A percentile compares a stretch with the other conserved stretches of the same genome.
phyloP scores from a whole-genome alignment of 805 yeast genomes.

The Ogataea salicorniae region DNA sequence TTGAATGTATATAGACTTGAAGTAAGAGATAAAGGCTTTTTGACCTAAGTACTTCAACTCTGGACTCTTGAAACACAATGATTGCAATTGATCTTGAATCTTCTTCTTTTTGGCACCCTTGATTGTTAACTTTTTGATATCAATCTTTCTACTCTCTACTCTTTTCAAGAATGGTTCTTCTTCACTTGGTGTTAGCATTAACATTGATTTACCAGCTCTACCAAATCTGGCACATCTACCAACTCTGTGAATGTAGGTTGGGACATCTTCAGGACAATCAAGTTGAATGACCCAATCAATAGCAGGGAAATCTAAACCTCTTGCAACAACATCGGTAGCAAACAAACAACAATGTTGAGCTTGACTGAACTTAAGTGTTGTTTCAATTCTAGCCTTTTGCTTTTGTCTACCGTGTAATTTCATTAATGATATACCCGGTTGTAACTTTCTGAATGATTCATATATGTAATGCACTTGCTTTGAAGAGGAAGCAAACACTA shows the following conservation, averaged over 20 bases:
- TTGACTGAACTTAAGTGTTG: conserved; percentile 69
- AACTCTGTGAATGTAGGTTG: conserved; percentile 86
- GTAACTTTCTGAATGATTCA: conserved; percentile 79
- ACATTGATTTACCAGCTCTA: conserved; percentile 71
- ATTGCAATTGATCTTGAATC: conserved; percentile 80
- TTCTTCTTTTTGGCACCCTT: conserved; percentile 68
- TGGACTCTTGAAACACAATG: conserved; percentile 86
- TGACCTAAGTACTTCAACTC: conserved; percentile 91
- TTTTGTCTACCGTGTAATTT: conserved; percentile 87
- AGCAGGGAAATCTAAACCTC: conserved; percentile 90
- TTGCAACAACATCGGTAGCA: conserved; percentile 88
- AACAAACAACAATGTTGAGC: conserved; percentile 77
- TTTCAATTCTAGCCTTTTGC: conserved; percentile 83
- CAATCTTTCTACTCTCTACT: conserved; percentile 58
- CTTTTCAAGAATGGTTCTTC: conserved; percentile 69
- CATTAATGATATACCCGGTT: conserved; percentile 86
- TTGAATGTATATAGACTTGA: conserved; percentile 78
- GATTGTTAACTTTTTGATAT: conserved; percentile 66
- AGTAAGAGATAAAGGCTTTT: conserved; percentile 90
- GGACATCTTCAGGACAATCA: conserved; percentile 86
- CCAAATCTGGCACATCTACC: conserved; percentile 90
- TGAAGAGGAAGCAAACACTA: conserved; percentile 82
- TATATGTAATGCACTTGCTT: conserved; percentile 88
- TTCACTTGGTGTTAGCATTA: conserved; percentile 82
- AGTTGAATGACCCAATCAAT: conserved; percentile 93